Base-by-base conservation (phyloP, 805 yeast species). In the Ogataea naganishii region DNA sequence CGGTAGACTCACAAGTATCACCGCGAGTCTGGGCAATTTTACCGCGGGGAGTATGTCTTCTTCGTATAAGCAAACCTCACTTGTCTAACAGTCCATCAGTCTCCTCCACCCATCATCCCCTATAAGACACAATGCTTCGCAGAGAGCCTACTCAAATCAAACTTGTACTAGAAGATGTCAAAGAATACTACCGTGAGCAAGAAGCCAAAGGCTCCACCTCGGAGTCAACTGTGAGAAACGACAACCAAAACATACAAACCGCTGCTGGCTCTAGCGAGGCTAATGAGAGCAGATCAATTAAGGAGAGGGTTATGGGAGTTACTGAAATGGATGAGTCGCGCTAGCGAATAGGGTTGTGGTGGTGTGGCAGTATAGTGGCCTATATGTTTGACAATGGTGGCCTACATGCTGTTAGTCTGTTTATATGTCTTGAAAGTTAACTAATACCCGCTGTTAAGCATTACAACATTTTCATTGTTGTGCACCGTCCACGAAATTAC, bases 81-180 rank as follows among this genome's bases (percentile, higher is more conserved):
- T n/a, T n/a, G n/a, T n/a, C n/a, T n/a, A n/a, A n/a, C n/a, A n/a
- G n/a, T n/a, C n/a, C n/a, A n/a, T n/a, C n/a, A n/a, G n/a, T n/a
- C n/a, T n/a, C n/a, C n/a, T n/a, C n/a, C n/a, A n/a, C n/a, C n/a
- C n/a, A n/a, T n/a, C n/a, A n/a, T n/a, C n/a, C n/a, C n/a, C n/a
- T n/a, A n/a, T n/a, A n/a, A 9, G 14, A 9, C 18, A 33, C 8
- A 6, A 80, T 80, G 89, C 57, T 80, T 24, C 65, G 88, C 55
- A 63, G 86, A 49, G 79, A 74, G 12, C 80, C 88, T 5, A 80
- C 89, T 0, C 64, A 75, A 2, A 72, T 80, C 31, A 66, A 67
- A 34, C 61, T 80, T 27, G 69, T 77, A 0, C 80, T 82, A 0
- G 85, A 79, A 38, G 92, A 80, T 41, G 67, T 80, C 13, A 53